Evolutionary conservation across 2,329 filamentous ascomycete species (phyloP), one percentile per base, ranked within the genome.

Genomic region (Epichloe sp.): DNA sequence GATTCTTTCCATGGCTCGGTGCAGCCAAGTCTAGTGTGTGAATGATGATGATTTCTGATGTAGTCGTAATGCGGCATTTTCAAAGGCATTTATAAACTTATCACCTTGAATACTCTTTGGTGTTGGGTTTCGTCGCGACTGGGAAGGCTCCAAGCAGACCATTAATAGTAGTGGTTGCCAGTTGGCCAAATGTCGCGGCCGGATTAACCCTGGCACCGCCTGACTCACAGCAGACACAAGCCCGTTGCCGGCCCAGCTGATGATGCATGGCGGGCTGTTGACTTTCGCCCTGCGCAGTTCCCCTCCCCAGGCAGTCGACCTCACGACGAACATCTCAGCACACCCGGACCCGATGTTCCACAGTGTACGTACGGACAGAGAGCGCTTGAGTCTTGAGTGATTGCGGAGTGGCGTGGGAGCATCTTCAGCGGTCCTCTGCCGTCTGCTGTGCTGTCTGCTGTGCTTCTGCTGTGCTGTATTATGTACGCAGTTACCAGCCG

Each of bases 291-390:
- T 63, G 59, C 59, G 61, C 60, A 64, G 59, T 62, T 65, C 60
- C 62, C 61, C 63, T 65, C 62, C 62, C 60, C 58, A 46, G 59
- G 58, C 60, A 57, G 56, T 51, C 56, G 55, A 60, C 60, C 67
- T 64, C 65, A 66, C 65, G 63, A 68, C 66, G 68, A 66, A 72
- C 63, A 69, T 70, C 67, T 72, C 68, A 71, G 68, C 66, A 71
- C 45, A 46, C 17, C 44, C 41, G 34, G 46, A 19, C 38, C 43
- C 42, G n/a, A 26, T 35, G 42, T 49, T 48, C 45, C 45, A 48
- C 50, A 52, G n/a, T 38, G 26, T 23, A 19, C 49, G 23, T 14
- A 23, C 43, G 26, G 21, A 44, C 12, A 43, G 17, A 43, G 17
- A 43, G 14, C 14, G 36, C n/a, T 38, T 38, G 14, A 38, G 36